Evolutionary conservation across 257 asterid genomes (phyloP).

Genomic region (Mentha longifolia): DNA sequence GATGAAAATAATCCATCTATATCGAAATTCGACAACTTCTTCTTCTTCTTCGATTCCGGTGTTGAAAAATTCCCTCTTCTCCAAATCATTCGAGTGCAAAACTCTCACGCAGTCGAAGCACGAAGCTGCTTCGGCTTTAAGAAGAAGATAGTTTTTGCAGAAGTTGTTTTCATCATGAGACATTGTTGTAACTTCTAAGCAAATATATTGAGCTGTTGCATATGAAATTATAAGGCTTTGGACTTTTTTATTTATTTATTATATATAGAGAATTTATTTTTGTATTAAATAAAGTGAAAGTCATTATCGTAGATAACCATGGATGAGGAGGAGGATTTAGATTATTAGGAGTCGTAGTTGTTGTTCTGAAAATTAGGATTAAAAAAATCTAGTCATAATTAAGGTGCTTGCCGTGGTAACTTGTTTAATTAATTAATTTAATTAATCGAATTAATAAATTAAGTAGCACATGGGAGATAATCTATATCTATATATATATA

Average conservation of each 20-base stretch:
- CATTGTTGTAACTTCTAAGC: constrained; percentile 40
- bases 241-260: not conserved
- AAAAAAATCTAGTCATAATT: constrained; percentile 17
- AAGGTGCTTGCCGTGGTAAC: not conserved
- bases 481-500: too few relatives aligned
- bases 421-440: not conserved
- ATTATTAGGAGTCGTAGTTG: not conserved
- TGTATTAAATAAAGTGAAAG: not conserved
- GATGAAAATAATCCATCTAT: constrained; percentile 64
- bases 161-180: constrained; percentile 30
- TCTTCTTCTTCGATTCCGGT: constrained; percentile 28
- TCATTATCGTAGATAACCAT: constrained; percentile 7
- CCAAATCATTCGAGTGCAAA: constrained; percentile 45
- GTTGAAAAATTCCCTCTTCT: constrained; percentile 40
- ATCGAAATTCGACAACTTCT: constrained; percentile 31
- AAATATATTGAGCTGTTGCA: constrained; percentile 27
- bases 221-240: not conserved
- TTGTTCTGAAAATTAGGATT: not conserved
- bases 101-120: constrained; percentile 47
- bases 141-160: constrained; percentile 42
- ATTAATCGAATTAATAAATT: not conserved
- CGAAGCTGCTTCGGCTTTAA: constrained; percentile 54
- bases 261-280: not conserved
- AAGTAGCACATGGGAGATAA: constrained; percentile 14
- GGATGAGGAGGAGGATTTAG: too few relatives aligned